Evolutionary conservation across 192 early-diverging fungal species (phyloP).

Genomic region (Coemansia reversa): DNA sequence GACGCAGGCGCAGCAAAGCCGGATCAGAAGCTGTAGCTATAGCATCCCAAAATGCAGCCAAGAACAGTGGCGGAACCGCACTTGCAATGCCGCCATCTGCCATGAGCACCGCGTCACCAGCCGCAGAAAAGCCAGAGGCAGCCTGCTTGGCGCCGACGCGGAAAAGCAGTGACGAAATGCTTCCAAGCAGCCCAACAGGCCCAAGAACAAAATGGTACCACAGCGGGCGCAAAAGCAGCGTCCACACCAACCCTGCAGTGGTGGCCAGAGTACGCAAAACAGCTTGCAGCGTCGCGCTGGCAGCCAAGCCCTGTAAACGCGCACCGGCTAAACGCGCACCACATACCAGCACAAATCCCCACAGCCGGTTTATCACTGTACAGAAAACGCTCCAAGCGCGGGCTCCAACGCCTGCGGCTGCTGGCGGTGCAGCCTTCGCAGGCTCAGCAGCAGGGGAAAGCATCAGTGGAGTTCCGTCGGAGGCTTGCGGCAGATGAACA

Average conservation of each 20-base stretch:
- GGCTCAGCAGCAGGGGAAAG: slow-evolving; percentile 11
- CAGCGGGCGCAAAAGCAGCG: slow-evolving; percentile 10
- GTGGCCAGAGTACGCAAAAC: background rate
- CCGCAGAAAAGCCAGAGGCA: background rate
- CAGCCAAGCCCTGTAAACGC: background rate
- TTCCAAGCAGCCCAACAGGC: background rate
- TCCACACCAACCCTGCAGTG: slow-evolving; percentile 1
- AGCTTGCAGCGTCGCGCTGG: background rate
- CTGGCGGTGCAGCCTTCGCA: background rate
- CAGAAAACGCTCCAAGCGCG: background rate
- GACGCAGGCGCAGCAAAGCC: slow-evolving; percentile 48
- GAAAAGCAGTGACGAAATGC: background rate
- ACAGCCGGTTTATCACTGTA: slow-evolving; percentile 4
- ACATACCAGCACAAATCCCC: background rate
- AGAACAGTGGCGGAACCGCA: slow-evolving; percentile 30
- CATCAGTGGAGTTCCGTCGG: slow-evolving; percentile 46
- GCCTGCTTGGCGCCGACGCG: slow-evolving; percentile 3
- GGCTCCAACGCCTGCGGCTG: background rate
- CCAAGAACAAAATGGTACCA: background rate
- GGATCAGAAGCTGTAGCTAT: slow-evolving; percentile 14
- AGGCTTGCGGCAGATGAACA: slow-evolving; percentile 36
- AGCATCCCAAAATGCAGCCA: slow-evolving; percentile 36
- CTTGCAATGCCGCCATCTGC: slow-evolving; percentile 12
- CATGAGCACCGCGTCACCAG: background rate
- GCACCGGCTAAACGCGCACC: background rate